These are phyloP conservation scores for Aureobasidium sp. DNA, from an alignment of 2,329 filamentous ascomycete genomes.

Conservation along the genomic window DNA sequence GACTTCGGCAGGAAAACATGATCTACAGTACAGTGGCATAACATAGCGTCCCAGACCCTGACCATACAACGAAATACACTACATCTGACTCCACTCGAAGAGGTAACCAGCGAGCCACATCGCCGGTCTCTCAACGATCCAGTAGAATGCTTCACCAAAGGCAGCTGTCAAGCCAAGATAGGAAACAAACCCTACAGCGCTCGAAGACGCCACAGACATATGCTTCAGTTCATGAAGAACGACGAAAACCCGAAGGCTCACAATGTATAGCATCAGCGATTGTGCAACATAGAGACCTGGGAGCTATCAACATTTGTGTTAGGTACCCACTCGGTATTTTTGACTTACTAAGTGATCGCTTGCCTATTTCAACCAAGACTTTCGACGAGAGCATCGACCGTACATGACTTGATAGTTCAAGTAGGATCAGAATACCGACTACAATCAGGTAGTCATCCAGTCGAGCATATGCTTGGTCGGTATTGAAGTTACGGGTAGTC, in stretches of 20 bases:
- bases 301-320: background rate
- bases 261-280: background rate
- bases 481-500: conserved; percentile 18
- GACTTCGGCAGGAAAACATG: too few species aligned
- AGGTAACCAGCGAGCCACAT: background rate
- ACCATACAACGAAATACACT: background rate
- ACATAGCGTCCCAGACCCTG: background rate
- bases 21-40: too few species aligned
- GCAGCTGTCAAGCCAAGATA: background rate
- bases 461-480: conserved; percentile 23
- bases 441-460: conserved; percentile 28
- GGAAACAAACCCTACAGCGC: background rate
- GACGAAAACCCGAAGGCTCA: background rate
- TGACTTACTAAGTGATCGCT: conserved; percentile 26
- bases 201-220: background rate
- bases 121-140: background rate
- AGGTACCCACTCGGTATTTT: too few species aligned
- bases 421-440: conserved; percentile 22
- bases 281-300: conserved; percentile 4
- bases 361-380: conserved; percentile 23
- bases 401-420: conserved; percentile 20
- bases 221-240: background rate
- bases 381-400: conserved; percentile 23
- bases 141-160: conserved; percentile 1
- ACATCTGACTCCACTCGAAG: conserved; percentile 2